Base-by-base conservation (phyloP, 345 rosid genomes). In the Sisymbrium irio region DNA sequence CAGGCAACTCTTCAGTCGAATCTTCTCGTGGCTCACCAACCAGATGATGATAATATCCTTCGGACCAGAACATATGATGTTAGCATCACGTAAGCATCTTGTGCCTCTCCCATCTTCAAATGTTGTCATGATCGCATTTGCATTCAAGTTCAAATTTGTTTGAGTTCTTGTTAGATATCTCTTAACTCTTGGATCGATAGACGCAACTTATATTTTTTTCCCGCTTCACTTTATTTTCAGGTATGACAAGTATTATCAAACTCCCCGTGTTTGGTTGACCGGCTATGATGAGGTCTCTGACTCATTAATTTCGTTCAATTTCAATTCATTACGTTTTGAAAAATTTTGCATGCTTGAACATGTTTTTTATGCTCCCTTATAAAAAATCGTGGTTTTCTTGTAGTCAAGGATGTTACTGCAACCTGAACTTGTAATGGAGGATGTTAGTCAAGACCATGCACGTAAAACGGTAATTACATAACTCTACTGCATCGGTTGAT, bases 51-150 rank as follows among this genome's bases (percentile, higher is more conserved):
- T 81, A 90, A 90, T 73, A 92, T 96, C 53, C 85, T 96, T 51
- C 82, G 93, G 44, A 96, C 99, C 22, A 90, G 99, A 69, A 92
- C 99, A 41, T 96, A 96, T 77, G 99, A 92, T 86, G 83, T 96
- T 78, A 96, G 93, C 91, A 96, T 96, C 78, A 90, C 99, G 98
- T 96, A 70, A 33, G 74, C 36, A 5, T 58, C 57, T 35, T 41
- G 41, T 17, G 13, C 59, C 46, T 67, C 53, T 11, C 50, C 62
- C 28, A 22, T 51, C 12, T 19, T 59, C 41, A 36, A 37, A 11
- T 37, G 7, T 49, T 33, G 7, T 4, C 36, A 25, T 62, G 27
- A 30, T 28, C 33, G 41, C 37, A 41, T 25, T 41, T 62, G 25
- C 13, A 4, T 30, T 28, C 6, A n/a, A 5, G 13, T 20, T 7